Base-by-base conservation (phyloP, 805 yeast species). In the Yarrowia bubula region DNA sequence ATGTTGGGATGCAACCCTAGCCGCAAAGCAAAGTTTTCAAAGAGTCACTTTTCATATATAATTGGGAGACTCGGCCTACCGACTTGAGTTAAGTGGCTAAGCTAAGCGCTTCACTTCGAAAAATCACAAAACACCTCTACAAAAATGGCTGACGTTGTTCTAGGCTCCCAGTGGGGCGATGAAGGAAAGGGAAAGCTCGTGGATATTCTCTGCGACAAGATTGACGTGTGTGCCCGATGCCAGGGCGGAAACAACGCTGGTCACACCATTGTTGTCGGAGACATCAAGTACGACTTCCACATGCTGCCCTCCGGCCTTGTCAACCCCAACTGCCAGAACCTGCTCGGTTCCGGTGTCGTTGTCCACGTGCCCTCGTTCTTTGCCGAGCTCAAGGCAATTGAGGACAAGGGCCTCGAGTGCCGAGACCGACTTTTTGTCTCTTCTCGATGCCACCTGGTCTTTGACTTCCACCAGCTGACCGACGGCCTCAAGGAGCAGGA, bases 91-190 rank as follows among this genome's bases (percentile, higher is more conserved):
- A 51, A 51, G 58, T 55, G 61, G 61, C 61, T 55, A 55, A 55
- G 61, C 61, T 55, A 41, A 55, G 47, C 47, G 61, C 61, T 55
- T 55, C 61, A 55, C 61, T 51, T 38, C 32, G 14, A 43, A 37
- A 32, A 51, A 39, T 39, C n/a, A 55, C 61, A 39, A 22, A 28
- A 37, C 47, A 18, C 35, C 28, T 33, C 35, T 8, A 17, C 39
- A 13, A 31, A 31, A 51, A 87, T 87, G 92, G 88, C 90, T 76
- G 89, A 88, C 80, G 98, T 95, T 69, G 99, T 95, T 65, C 83
- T 95, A 73, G 99, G 99, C 67, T 81, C 98, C 78, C 99, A 95
- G 79, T 95, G 99, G 99, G 99, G 99, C 69, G 99, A 95, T 75
- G 99, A 95, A 85, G 99, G 99, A 75, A 95, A 95, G 76, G 99